Evolutionary conservation across 116 monocot genomes (phyloP).

Genomic region (Papilionanthe hybrid): DNA sequence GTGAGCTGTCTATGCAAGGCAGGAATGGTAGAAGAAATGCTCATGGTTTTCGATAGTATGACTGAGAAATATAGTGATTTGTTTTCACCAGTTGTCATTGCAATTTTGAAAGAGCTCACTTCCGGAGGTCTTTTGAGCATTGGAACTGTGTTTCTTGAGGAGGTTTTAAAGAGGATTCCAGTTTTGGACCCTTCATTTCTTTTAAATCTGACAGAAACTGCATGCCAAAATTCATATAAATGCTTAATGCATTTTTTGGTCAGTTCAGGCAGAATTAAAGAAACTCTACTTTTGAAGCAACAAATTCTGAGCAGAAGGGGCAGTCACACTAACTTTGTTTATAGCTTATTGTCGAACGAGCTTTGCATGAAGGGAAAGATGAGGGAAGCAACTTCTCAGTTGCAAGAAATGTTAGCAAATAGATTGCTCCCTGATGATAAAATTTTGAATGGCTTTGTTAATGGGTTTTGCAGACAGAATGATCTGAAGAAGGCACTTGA

Average conservation of each 20-base stretch:
- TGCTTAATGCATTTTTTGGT: constrained; percentile 33
- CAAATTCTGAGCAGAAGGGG: constrained; percentile 15
- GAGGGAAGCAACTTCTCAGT: constrained; percentile 27
- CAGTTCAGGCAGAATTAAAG: constrained; percentile 27
- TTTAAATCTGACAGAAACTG: constrained; percentile 27
- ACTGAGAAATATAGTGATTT: constrained; percentile 17
- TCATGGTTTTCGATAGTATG: constrained; percentile 38
- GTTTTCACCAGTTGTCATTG: constrained; percentile 20
- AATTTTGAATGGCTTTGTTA: constrained; percentile 49
- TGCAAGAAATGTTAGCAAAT: constrained; percentile 43
- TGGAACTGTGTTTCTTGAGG: constrained; percentile 46
- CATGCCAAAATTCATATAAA: constrained; percentile 20
- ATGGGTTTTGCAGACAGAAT: constrained; percentile 37
- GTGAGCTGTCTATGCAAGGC: constrained; percentile 39
- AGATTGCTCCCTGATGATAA: constrained; percentile 28
- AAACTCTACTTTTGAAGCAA: constrained; percentile 41
- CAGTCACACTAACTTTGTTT: constrained; percentile 19
- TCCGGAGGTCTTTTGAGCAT: constrained; percentile 23
- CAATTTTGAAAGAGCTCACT: constrained; percentile 45
- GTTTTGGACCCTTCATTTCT: constrained; percentile 23
- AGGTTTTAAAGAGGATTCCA: constrained; percentile 22
- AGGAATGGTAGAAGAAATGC: constrained; percentile 49
- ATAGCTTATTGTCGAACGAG: constrained; percentile 31
- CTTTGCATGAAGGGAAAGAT: constrained; percentile 37
- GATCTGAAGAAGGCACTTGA: constrained; percentile 41